Conservation (phyloP, 2,329 filamentous ascomycete genomes). For the Curvularia sp. region DNA sequence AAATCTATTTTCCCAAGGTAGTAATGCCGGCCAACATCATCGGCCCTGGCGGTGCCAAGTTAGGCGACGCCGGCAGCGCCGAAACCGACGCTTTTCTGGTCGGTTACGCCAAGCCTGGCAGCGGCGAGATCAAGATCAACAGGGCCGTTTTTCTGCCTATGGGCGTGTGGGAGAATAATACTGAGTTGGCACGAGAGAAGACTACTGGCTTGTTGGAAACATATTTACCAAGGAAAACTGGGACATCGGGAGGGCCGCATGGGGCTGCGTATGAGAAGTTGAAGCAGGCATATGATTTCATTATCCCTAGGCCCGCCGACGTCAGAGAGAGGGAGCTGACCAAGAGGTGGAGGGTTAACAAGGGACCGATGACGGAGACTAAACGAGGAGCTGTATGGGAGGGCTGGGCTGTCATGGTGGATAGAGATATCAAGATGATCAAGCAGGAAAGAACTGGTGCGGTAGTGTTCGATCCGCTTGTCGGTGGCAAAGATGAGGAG, state of each 20-base stretch:
- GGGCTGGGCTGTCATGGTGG: conserved; percentile 37
- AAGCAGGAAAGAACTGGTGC: conserved; percentile 30
- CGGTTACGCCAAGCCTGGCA: conserved; percentile 26
- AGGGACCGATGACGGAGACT: conserved; percentile 29
- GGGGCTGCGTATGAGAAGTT: conserved; percentile 31
- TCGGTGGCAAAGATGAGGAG: conserved; percentile 8
- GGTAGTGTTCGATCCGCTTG: not conserved
- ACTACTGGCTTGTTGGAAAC: conserved; percentile 32
- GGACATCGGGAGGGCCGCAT: conserved; percentile 19
- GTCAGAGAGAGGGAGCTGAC: conserved; percentile 37
- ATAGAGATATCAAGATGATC: conserved; percentile 28
- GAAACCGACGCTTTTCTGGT: conserved; percentile 43
- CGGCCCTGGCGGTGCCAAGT: conserved; percentile 10
- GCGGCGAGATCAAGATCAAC: conserved; percentile 19
- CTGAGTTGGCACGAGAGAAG: conserved; percentile 19
- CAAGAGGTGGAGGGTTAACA: conserved; percentile 38
- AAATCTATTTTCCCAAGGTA: conserved; percentile 39
- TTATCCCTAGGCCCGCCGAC: conserved; percentile 7
- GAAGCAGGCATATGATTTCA: conserved; percentile 24
- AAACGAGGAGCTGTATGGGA: conserved; percentile 44
- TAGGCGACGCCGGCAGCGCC: conserved; percentile 11
- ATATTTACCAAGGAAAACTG: conserved; percentile 20
- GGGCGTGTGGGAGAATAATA: conserved; percentile 28
- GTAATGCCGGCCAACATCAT: conserved; percentile 23
- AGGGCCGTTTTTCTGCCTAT: conserved; percentile 38